Base-by-base conservation (phyloP, 2,329 filamentous ascomycete genomes). In the Aspergillus alliaceus region DNA sequence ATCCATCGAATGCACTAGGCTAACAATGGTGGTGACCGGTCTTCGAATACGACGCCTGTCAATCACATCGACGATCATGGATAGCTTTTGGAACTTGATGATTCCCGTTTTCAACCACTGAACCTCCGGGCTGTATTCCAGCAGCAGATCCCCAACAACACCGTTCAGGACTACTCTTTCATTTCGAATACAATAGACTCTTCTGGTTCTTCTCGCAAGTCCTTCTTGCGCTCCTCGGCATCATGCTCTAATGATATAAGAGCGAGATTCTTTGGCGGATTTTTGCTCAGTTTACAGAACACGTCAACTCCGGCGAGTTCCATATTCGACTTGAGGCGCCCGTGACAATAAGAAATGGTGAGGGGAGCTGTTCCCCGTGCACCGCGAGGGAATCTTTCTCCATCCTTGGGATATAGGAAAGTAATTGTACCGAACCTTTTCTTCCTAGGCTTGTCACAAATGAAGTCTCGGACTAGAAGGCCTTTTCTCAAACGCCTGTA, bases 11-110 rank as follows among this genome's bases (percentile, higher is more conserved):
- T 76, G 65, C 70, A 84, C 69, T 7, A 84, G 64, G 50, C 83
- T 78, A 27, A 80, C 60, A 20, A 85, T 78, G 1, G 74, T 81
- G 20, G 76, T 74, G 35, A 82, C 80, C 0, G 79, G 73, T 14
- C 86, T 79, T 49, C 84, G 78, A 32, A 86, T 71, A 24, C 74
- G 66, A 4, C 75, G 58, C 0, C 60, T 59, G 0, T 60, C 58
- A 2, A 52, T 52, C 0, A 79, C 64, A 0, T 60, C 73, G 25
- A 84, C 59, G 27, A 80, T 73, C 49, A 86, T 65, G 4, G 63
- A 65, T 6, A 73, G 66, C 51, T 74, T 78, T 12, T 73, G 72
- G 60, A 85, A 83, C 55, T 73, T 78, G 32, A 66, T 27, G 3
- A 12, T 57, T 18, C 64, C 64, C 5, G 6, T 15, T 4, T 55